A percentile compares a stretch with the other conserved stretches of the same genome.
phyloP scores from a whole-genome alignment of 2,329 filamentous ascomycete species.

The Phyllosticta ampelicida region DNA sequence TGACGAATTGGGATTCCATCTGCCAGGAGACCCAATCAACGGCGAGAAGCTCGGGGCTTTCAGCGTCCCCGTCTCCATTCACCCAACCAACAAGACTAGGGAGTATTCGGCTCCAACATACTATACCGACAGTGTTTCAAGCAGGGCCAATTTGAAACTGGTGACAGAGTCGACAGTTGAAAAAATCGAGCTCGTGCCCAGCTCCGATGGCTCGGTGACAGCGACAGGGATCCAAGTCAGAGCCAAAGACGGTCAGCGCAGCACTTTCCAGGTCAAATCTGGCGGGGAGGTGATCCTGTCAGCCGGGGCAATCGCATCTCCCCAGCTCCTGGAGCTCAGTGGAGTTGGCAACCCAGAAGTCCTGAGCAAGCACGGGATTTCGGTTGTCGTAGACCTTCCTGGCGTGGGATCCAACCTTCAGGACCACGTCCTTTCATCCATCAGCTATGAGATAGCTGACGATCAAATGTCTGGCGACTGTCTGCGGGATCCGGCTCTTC shows the following conservation, averaged over 20 bases:
- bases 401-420: slow-evolving; percentile 25
- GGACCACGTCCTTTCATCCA: slow-evolving; percentile 18
- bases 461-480: slow-evolving; percentile 16
- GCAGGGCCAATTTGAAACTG: slow-evolving; percentile 9
- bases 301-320: slow-evolving; percentile 18
- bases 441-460: slow-evolving; percentile 7
- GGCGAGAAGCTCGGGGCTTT: slow-evolving; percentile 13
- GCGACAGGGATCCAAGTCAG: slow-evolving; percentile 4
- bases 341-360: slow-evolving; percentile 14
- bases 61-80: slow-evolving; percentile 5
- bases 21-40: slow-evolving; percentile 10
- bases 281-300: slow-evolving; percentile 19
- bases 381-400: slow-evolving; percentile 14
- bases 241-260: slow-evolving; percentile 1
- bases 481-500: slow-evolving; percentile 15
- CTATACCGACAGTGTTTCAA: slow-evolving; percentile 1
- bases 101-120: slow-evolving; percentile 12
- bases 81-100: slow-evolving; percentile 8
- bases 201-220: background rate
- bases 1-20: slow-evolving; percentile 11
- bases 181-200: slow-evolving; percentile 10
- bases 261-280: slow-evolving; percentile 14
- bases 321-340: slow-evolving; percentile 11
- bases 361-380: slow-evolving; percentile 12
- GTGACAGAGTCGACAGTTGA: slow-evolving; percentile 3